phyloP scores from a whole-genome alignment of 805 yeast species.

The Metschnikowia proteae region DNA sequence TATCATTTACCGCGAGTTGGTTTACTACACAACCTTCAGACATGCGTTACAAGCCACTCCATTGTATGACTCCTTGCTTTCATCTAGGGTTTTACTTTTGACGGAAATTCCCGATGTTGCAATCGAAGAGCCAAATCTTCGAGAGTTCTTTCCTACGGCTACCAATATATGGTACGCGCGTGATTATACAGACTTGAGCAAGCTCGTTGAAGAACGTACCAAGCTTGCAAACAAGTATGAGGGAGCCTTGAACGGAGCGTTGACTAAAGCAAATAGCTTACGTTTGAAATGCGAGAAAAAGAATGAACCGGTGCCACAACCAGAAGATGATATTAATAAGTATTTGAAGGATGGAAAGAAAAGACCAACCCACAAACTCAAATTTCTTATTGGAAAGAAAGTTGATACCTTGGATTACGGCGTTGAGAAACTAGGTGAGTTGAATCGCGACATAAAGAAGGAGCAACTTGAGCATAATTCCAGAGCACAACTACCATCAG shows the following conservation, averaged over 20 bases:
- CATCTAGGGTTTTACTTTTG: conserved; percentile 69
- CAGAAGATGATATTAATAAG: conserved; percentile 52
- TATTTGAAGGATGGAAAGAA: conserved; percentile 66
- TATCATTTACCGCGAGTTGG: conserved; percentile 69
- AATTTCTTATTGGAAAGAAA: conserved; percentile 71
- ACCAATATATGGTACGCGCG: conserved; percentile 60
- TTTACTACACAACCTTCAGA: conserved; percentile 65
- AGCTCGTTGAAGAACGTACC: conserved; percentile 58
- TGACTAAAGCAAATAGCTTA: conserved; percentile 56
- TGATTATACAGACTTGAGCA: conserved; percentile 53
- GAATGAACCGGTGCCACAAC: conserved; percentile 50
- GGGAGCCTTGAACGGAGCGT: conserved; percentile 55
- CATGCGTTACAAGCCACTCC: conserved; percentile 75
- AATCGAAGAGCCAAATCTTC: conserved; percentile 47
- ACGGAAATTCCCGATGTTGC: conserved; percentile 58
- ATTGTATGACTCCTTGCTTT: conserved; percentile 60
- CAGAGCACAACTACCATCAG: conserved; percentile 58
- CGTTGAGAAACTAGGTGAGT: conserved; percentile 60
- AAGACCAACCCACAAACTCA: conserved; percentile 78
- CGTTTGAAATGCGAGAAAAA: conserved; percentile 58
- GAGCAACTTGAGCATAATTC: conserved; percentile 53
- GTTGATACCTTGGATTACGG: conserved; percentile 80
- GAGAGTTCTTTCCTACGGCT: conserved; percentile 60
- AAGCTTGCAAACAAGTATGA: conserved; percentile 62
- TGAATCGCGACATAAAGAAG: conserved; percentile 60